Conservation (phyloP, 2,329 filamentous ascomycete species). For the Ceratocystis destructans region DNA sequence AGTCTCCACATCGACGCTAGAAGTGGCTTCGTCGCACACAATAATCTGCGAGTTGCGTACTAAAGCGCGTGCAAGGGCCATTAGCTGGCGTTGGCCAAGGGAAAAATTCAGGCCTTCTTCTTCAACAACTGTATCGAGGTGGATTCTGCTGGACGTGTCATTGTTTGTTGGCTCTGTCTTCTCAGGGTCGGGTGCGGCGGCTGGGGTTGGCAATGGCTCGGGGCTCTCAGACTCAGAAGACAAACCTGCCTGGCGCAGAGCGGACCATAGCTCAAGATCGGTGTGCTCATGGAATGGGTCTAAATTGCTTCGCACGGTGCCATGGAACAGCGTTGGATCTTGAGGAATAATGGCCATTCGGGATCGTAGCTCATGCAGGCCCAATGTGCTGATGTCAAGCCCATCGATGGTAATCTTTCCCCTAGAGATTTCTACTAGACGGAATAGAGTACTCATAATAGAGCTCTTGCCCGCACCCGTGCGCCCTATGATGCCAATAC, state of each 20-base stretch:
- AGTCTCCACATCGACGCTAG: constrained; percentile 86
- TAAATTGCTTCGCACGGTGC: constrained; percentile 65
- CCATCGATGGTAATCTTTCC: constrained; percentile 53
- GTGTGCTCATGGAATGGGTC: constrained; percentile 69
- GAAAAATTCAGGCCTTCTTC: constrained; percentile 96
- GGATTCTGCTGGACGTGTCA: constrained; percentile 34
- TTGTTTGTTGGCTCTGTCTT: constrained; percentile 20
- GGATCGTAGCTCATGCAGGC: constrained; percentile 60
- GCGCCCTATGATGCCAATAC: constrained; percentile 67
- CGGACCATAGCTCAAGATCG: constrained; percentile 65
- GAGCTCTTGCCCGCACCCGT: constrained; percentile 74
- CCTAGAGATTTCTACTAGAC: constrained; percentile 52
- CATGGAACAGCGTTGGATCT: constrained; percentile 69
- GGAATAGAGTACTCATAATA: constrained; percentile 73
- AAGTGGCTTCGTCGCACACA: constrained; percentile 92
- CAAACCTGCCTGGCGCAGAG: constrained; percentile 62
- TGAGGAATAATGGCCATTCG: constrained; percentile 73
- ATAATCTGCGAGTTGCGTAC: constrained; percentile 84
- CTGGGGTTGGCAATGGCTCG: constrained; percentile 25
- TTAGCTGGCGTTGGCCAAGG: constrained; percentile 84
- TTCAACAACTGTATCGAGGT: constrained; percentile 73
- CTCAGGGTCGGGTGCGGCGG: constrained; percentile 24
- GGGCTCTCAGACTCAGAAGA: constrained; percentile 28
- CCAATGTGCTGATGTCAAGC: constrained; percentile 56
- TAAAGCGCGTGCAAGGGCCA: constrained; percentile 83